phyloP scores from a whole-genome alignment of 805 yeast genomes.

The Starmerella etchellsii region DNA sequence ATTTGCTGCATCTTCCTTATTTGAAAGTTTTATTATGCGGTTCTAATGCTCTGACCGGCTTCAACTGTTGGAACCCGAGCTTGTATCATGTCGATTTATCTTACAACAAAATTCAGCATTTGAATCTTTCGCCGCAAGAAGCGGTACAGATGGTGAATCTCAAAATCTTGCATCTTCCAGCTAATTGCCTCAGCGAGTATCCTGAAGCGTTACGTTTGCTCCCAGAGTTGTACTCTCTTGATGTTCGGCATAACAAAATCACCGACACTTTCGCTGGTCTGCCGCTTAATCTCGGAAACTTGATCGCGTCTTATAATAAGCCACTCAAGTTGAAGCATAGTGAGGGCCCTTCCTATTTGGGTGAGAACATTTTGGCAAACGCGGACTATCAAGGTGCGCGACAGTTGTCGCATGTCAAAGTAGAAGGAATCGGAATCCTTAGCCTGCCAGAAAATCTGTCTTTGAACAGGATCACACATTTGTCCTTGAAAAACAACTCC shows the following conservation, averaged over 20 bases:
- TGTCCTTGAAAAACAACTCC: constrained; percentile 73
- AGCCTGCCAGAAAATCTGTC: constrained; percentile 1
- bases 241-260: constrained; percentile 47
- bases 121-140: constrained; percentile 23
- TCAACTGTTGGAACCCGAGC: constrained; percentile 37
- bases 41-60: constrained; percentile 35
- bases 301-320: constrained; percentile 22
- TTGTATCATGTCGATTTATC: constrained; percentile 58
- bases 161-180: constrained; percentile 63
- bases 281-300: constrained; percentile 18
- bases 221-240: constrained; percentile 53
- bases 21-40: constrained; percentile 15
- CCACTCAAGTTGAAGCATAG: constrained; percentile 5
- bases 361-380: not conserved
- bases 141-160: constrained; percentile 51
- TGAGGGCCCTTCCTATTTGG: not conserved
- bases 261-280: constrained; percentile 31
- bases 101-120: constrained; percentile 47
- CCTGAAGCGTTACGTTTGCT: constrained; percentile 53
- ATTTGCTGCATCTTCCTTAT: constrained; percentile 10
- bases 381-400: not conserved
- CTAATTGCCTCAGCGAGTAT: constrained; percentile 51
- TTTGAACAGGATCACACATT: constrained; percentile 25
- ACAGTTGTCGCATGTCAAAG: constrained; percentile 2
- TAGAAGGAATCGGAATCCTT: constrained; percentile 7